phyloP scores from a whole-genome alignment of 345 rosid genomes.

The Conringia planisiliqua region DNA sequence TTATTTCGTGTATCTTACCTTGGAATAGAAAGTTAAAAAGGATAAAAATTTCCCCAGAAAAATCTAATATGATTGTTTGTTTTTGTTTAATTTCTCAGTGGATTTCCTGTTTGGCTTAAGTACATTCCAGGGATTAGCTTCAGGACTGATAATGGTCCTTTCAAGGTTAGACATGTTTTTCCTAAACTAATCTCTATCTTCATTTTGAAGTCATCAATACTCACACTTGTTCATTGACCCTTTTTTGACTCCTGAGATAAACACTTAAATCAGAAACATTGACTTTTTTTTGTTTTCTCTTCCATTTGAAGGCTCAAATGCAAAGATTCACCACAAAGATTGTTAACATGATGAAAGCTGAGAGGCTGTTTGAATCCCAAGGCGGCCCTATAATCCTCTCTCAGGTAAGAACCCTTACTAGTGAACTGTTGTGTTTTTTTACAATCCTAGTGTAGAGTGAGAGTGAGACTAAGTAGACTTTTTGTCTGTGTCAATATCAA shows the following conservation, averaged over 20 bases:
- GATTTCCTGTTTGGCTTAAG: slow-evolving; percentile 99
- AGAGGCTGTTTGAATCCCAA: slow-evolving; percentile 74
- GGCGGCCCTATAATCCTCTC: slow-evolving; percentile 98
- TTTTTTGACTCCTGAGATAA: slow-evolving; percentile 14
- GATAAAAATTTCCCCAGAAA: background rate
- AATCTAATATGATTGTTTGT: background rate
- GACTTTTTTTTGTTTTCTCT: background rate
- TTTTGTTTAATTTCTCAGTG: slow-evolving; percentile 50
- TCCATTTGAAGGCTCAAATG: slow-evolving; percentile 67
- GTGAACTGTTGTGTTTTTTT: slow-evolving; percentile 1
- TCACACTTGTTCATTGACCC: slow-evolving; percentile 23
- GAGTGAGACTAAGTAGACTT: slow-evolving; percentile 12
- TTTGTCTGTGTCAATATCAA: background rate
- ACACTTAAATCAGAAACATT: background rate
- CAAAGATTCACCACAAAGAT: slow-evolving; percentile 83
- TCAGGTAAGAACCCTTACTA: slow-evolving; percentile 50
- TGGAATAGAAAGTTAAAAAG: background rate
- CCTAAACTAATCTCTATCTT: slow-evolving; percentile 3
- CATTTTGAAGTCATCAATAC: slow-evolving; percentile 22
- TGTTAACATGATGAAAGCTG: slow-evolving; percentile 97
- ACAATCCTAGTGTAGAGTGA: background rate
- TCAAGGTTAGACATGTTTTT: slow-evolving; percentile 59
- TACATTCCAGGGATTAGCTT: slow-evolving; percentile 91
- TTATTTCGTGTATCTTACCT: background rate
- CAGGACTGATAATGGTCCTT: slow-evolving; percentile 93